Evolutionary conservation across 148 eudicot genomes (phyloP), one percentile per base, ranked within the genome.

Genomic region (Linanthus parryae): DNA sequence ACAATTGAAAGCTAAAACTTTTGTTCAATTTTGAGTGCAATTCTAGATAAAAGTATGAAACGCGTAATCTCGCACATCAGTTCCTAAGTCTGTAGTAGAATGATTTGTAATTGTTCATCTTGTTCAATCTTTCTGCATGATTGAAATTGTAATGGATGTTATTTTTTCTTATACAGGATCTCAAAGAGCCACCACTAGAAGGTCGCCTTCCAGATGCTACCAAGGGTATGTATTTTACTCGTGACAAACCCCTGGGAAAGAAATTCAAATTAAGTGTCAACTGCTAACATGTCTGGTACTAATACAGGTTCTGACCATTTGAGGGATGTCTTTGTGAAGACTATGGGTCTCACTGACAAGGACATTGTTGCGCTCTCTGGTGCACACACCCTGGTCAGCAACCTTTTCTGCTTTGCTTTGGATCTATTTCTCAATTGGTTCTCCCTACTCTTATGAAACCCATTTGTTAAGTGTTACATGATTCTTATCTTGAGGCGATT

Each of bases 121-220:
- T n/a, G n/a, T n/a, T n/a, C n/a, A n/a, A n/a, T n/a, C n/a, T n/a
- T n/a, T n/a, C n/a, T n/a, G n/a, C n/a, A n/a, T n/a, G n/a, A n/a
- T n/a, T n/a, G n/a, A n/a, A n/a, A n/a, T n/a, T n/a, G n/a, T n/a
- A n/a, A n/a, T n/a, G n/a, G 22, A 15, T 6, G 17, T 48, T 29
- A 27, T 48, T 37, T 16, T 51, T 31, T 31, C 7, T 51, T 31
- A 51, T 29, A 23, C 73, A 88, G 96, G 96, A 84, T 78, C 65
- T 69, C 53, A 49, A 52, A 1, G 80, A 76, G 64, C 88, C 95
- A 39, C 86, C 95, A 14, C 61, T 57, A 21, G 97, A 91, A 63
- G 97, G 97, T 26, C 94, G 97, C 64, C 77, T 91, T 53, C 97
- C 97, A 44, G 88, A 83, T 78, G 95, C 95, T 21, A 78, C 79